Evolutionary conservation across 169 alveolate genomes (phyloP).

Genomic region (Cryptosporidium ubiquitum): DNA sequence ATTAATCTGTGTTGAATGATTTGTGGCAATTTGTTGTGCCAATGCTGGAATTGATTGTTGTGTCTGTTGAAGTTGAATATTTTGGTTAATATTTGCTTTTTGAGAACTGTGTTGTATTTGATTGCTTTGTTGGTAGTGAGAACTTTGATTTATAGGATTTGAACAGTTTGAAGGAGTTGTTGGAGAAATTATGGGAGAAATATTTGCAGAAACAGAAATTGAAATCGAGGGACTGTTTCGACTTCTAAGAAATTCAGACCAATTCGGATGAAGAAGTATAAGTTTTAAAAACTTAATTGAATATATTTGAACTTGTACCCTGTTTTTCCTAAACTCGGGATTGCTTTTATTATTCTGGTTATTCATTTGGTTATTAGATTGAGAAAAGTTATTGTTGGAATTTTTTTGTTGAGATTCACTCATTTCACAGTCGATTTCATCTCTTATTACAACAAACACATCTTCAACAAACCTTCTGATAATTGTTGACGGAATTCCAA

Average conservation of each 20-base stretch:
- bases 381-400: background rate
- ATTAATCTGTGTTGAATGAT: background rate
- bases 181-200: conserved; percentile 36
- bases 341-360: background rate
- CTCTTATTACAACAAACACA: conserved; percentile 39
- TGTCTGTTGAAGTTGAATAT: conserved; percentile 1
- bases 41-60: conserved; percentile 9
- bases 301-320: conserved; percentile 72
- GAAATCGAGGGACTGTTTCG: conserved; percentile 6
- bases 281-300: conserved; percentile 77
- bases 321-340: conserved; percentile 15
- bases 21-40: background rate
- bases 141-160: background rate
- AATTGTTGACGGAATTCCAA: conserved; percentile 66
- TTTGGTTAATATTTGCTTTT: background rate
- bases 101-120: conserved; percentile 1
- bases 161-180: background rate
- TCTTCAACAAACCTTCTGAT: conserved; percentile 68
- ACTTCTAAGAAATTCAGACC: conserved; percentile 73
- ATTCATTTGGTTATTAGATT: background rate
- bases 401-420: conserved; percentile 24
- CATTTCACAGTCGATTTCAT: conserved; percentile 45
- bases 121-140: background rate
- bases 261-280: conserved; percentile 76
- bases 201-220: conserved; percentile 28